These are phyloP conservation scores for Heracleum sosnowskyi DNA, from an alignment of 129 eudicot species.

Conservation along the genomic window DNA sequence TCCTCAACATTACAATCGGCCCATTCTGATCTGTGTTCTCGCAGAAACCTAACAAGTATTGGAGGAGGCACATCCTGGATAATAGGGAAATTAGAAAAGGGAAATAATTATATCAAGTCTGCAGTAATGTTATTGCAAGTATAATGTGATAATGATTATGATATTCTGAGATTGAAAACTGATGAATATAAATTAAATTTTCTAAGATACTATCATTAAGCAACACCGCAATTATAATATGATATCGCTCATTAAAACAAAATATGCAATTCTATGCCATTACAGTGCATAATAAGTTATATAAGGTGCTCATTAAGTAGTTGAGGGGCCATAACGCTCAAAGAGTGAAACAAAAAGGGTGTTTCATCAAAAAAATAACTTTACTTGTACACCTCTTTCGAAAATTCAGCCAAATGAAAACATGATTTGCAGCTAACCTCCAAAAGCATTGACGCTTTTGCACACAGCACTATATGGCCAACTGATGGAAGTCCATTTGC, in stretches of 20 bases:
- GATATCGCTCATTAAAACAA: not conserved
- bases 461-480: constrained; percentile 64
- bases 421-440: constrained; percentile 38
- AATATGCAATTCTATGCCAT: not conserved
- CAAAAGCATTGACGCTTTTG: constrained; percentile 94
- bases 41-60: constrained; percentile 45
- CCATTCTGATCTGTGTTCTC: constrained; percentile 51
- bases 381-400: not conserved
- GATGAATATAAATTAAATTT: too few relatives aligned
- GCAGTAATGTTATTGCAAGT: not conserved
- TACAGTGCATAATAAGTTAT: not conserved
- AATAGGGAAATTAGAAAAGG: not conserved
- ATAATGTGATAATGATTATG: not conserved
- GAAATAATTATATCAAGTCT: not conserved
- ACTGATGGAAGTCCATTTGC: constrained; percentile 52
- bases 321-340: not conserved
- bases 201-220: too few relatives aligned
- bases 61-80: constrained; percentile 90
- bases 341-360: too few relatives aligned
- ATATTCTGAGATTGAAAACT: not conserved
- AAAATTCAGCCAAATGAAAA: not conserved
- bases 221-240: too few relatives aligned
- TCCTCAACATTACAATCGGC: constrained; percentile 37
- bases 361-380: not conserved
- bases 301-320: not conserved